These are phyloP conservation scores for Wickerhamiella spandovensis DNA, from an alignment of 805 yeast genomes.

Conservation along the genomic window DNA sequence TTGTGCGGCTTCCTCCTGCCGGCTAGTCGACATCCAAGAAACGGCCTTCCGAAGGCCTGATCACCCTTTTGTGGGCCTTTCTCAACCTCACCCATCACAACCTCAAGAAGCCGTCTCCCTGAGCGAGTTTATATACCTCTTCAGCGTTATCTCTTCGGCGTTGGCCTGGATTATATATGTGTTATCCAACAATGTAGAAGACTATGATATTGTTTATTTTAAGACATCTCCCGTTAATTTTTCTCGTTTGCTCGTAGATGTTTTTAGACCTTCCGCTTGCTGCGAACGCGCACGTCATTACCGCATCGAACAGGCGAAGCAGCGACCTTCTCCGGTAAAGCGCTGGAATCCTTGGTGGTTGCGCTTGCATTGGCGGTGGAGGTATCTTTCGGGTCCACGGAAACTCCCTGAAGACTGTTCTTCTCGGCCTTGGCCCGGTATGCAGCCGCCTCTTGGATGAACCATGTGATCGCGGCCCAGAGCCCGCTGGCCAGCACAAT, in stretches of 20 bases:
- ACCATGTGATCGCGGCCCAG: slow-evolving; percentile 83
- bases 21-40: too few relatives aligned
- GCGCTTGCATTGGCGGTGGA: neutral
- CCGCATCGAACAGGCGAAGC: neutral
- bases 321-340: neutral
- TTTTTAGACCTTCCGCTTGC: neutral
- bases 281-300: neutral
- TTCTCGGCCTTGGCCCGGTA: slow-evolving; percentile 20
- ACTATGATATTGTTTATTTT: too few relatives aligned
- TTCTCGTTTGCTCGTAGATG: too few relatives aligned
- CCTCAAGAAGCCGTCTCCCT: too few relatives aligned
- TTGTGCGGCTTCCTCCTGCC: too few relatives aligned
- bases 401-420: neutral
- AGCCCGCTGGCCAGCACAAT: slow-evolving; percentile 45
- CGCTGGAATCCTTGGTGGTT: neutral
- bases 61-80: too few relatives aligned
- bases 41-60: too few relatives aligned
- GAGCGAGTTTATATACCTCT: neutral
- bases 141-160: neutral
- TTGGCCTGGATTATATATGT: neutral
- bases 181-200: neutral
- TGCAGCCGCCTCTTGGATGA: slow-evolving; percentile 49
- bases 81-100: too few relatives aligned
- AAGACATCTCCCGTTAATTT: too few relatives aligned
- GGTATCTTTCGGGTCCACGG: neutral